Evolutionary conservation across 495 filamentous ascomycete species (phyloP).

Genomic region (Penicillium parvum): DNA sequence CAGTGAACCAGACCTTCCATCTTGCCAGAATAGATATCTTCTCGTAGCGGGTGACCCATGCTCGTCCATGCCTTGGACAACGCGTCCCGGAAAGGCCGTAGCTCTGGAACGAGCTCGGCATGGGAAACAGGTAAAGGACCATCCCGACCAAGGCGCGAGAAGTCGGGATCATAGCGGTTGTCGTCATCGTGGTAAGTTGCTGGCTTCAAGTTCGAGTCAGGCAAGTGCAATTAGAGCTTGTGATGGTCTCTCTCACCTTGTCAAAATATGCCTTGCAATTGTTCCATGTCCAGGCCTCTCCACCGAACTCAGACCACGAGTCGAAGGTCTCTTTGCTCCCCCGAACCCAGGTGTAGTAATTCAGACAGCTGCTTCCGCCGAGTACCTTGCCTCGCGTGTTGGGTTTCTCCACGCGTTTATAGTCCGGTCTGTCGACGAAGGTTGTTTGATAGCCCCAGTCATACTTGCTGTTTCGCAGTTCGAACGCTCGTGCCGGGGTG

Average conservation of each 20-base stretch:
- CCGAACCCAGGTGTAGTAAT: constrained; percentile 49
- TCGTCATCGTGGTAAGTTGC: constrained; percentile 46
- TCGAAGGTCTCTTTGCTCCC: constrained; percentile 47
- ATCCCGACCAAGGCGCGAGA: constrained; percentile 36
- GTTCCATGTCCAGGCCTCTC: constrained; percentile 50
- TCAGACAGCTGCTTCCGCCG: constrained; percentile 41
- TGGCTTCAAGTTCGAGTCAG: constrained; percentile 42
- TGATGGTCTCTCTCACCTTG: no score
- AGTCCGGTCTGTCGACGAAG: constrained; percentile 50
- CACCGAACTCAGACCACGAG: constrained; percentile 47
- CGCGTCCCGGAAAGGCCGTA: constrained; percentile 43
- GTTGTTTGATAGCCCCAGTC: constrained; percentile 56
- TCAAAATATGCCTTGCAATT: constrained; percentile 37
- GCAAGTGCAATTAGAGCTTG: no score
- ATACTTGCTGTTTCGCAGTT: constrained; percentile 25
- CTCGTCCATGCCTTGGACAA: constrained; percentile 45
- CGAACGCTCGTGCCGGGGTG: constrained; percentile 33
- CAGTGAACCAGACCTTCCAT: constrained; percentile 46
- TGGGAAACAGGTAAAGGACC: constrained; percentile 46
- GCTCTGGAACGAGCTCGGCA: constrained; percentile 45
- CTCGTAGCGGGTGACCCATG: constrained; percentile 6
- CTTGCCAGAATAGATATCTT: constrained; percentile 32
- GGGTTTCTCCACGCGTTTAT: constrained; percentile 53
- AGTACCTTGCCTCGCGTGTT: constrained; percentile 47
- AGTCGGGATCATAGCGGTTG: constrained; percentile 16